Conservation (phyloP, 805 yeast genomes). For the Candida nonsorbophila region DNA sequence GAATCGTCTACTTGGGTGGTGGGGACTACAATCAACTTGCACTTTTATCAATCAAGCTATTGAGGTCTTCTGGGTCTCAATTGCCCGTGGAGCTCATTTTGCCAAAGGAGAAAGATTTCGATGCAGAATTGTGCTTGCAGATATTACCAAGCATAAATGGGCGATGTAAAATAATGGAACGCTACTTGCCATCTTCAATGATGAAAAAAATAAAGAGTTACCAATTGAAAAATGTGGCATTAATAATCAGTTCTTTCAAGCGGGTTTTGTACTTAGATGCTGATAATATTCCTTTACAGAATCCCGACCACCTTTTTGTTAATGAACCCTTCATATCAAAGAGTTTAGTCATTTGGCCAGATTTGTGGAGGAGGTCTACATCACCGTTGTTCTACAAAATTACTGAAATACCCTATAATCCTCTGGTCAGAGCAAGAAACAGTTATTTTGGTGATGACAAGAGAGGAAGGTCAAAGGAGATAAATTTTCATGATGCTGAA, state of each 20-base stretch:
- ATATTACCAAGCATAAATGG: constrained; percentile 29
- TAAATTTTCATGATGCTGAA: constrained; percentile 48
- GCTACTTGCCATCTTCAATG: constrained; percentile 24
- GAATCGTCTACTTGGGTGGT: constrained; percentile 37
- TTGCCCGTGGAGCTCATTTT: constrained; percentile 35
- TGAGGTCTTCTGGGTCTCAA: constrained; percentile 26
- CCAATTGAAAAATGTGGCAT: constrained; percentile 33
- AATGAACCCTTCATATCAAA: constrained; percentile 25
- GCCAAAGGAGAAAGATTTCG: constrained; percentile 26
- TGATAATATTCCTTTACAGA: constrained; percentile 30
- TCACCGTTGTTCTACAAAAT: constrained; percentile 32
- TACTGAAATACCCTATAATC: constrained; percentile 21
- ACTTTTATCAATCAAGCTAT: constrained; percentile 24
- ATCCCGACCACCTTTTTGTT: constrained; percentile 30
- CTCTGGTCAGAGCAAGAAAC: constrained; percentile 15
- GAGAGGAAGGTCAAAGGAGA: constrained; percentile 16
- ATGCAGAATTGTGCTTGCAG: constrained; percentile 25
- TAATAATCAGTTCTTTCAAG: constrained; percentile 31
- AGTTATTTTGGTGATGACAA: constrained; percentile 21
- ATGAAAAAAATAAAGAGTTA: constrained; percentile 20
- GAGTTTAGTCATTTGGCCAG: constrained; percentile 35
- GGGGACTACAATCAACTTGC: constrained; percentile 30
- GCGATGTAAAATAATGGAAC: constrained; percentile 43
- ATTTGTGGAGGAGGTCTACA: constrained; percentile 36
- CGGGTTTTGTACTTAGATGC: constrained; percentile 34